Evolutionary conservation across 257 asterid genomes (phyloP).

Genomic region (Nicotiana undulata): DNA sequence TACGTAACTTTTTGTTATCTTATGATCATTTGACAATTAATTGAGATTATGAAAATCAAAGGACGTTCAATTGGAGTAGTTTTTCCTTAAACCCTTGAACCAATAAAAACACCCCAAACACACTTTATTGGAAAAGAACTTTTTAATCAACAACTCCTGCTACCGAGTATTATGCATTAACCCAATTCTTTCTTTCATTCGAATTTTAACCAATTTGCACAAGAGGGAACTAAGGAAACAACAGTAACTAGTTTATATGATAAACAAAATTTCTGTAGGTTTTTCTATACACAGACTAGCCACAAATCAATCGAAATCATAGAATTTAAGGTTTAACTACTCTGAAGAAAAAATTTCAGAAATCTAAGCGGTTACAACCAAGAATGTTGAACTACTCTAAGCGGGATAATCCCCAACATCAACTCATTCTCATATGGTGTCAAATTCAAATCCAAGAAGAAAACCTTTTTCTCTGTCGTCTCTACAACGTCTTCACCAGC

Average conservation of each 20-base stretch:
- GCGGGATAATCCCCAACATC: neutral
- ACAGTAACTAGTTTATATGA: neutral
- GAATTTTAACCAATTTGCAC: no score
- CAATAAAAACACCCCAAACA: neutral
- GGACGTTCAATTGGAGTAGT: no score
- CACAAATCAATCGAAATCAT: neutral
- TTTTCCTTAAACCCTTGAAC: neutral
- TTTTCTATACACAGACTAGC: neutral
- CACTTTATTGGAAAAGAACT: neutral
- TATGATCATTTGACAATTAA: neutral
- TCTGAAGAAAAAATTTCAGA: neutral
- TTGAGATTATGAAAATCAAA: neutral
- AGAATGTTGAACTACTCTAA: neutral
- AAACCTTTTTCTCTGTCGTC: neutral
- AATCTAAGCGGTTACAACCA: neutral
- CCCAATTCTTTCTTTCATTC: no score
- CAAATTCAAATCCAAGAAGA: constrained; percentile 24
- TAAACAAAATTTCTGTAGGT: neutral
- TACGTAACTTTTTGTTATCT: neutral
- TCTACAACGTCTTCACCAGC: neutral
- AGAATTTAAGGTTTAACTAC: neutral
- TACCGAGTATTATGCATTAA: no score
- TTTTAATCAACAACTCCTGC: neutral
- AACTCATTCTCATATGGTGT: constrained; percentile 24
- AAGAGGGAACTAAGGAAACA: no score